These are phyloP conservation scores for Calonectria naviculata DNA, from an alignment of 2,329 filamentous ascomycete genomes.

Conservation along the genomic window DNA sequence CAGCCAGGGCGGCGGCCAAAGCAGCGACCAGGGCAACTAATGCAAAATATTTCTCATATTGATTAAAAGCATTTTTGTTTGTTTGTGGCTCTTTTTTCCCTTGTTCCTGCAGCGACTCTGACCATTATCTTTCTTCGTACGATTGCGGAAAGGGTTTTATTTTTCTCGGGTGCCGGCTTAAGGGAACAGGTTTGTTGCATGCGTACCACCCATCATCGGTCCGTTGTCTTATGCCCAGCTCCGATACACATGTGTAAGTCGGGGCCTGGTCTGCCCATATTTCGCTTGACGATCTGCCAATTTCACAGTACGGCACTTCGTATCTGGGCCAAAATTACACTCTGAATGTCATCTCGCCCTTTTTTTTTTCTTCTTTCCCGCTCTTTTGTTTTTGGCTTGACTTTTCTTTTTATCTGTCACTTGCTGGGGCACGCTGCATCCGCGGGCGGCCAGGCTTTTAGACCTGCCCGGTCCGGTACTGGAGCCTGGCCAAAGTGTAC, in stretches of 20 bases:
- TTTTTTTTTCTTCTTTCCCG: background rate
- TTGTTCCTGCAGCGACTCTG: background rate
- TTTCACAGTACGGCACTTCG: background rate
- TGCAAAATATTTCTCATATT: background rate
- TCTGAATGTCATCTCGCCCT: background rate
- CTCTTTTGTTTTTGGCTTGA: background rate
- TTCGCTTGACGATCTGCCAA: background rate
- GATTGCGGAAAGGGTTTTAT: background rate
- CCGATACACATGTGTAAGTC: background rate
- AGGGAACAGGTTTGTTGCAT: background rate
- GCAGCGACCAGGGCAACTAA: background rate
- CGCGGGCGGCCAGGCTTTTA: slow-evolving; percentile 7
- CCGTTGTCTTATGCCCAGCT: background rate
- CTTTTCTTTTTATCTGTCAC: slow-evolving; percentile 9
- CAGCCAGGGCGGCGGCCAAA: background rate
- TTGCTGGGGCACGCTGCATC: slow-evolving; percentile 4
- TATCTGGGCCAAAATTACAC: background rate
- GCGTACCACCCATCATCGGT: background rate
- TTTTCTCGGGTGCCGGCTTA: background rate
- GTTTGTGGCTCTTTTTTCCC: background rate
- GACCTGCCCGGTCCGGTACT: background rate
- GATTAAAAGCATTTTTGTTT: background rate
- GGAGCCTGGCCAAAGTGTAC: background rate
- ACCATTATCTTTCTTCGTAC: background rate
- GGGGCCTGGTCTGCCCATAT: background rate